A percentile compares a stretch with the other conserved stretches of the same genome.
These are phyloP conservation scores for Monilinia polystroma DNA, from an alignment of 2,329 filamentous ascomycete genomes.

Conservation along the genomic window DNA sequence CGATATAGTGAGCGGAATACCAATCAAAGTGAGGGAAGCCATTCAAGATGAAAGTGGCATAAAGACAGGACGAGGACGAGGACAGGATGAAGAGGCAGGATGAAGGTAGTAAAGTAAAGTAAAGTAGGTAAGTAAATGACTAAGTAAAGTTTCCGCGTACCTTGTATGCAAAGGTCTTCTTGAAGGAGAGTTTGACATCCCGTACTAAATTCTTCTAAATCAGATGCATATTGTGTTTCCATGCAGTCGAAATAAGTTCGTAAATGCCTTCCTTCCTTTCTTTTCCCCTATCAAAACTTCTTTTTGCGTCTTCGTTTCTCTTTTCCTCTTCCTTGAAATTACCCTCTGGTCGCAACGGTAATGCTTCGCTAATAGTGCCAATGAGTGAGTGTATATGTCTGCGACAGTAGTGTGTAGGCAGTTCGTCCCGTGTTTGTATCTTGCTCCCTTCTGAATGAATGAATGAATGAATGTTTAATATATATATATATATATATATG, in stretches of 20 bases:
- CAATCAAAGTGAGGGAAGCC: conserved; percentile 17
- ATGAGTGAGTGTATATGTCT: conserved; percentile 3
- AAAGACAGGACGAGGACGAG: no score
- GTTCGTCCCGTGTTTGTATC: conserved; percentile 18
- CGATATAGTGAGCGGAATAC: conserved; percentile 11
- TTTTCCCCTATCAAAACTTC: background rate
- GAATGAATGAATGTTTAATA: background rate
- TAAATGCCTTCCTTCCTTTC: background rate
- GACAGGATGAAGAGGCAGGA: background rate
- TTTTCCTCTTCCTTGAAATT: background rate
- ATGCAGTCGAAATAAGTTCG: conserved; percentile 19
- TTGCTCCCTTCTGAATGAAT: conserved; percentile 7
- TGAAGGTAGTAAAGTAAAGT: background rate
- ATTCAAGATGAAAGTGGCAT: background rate
- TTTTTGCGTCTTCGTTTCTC: background rate
- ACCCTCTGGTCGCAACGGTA: conserved; percentile 2
- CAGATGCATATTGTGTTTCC: conserved; percentile 25
- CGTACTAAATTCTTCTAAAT: conserved; percentile 26
- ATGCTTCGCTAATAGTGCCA: conserved; percentile 1
- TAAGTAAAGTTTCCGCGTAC: conserved; percentile 12
- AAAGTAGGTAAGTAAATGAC: no score
- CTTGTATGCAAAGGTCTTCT: conserved; percentile 27
- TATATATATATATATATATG: no score
- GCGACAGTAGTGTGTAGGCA: conserved; percentile 9
- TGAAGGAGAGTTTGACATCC: conserved; percentile 27